Base-by-base conservation (phyloP, 306 rosid species). In the Canavalia gladiata region DNA sequence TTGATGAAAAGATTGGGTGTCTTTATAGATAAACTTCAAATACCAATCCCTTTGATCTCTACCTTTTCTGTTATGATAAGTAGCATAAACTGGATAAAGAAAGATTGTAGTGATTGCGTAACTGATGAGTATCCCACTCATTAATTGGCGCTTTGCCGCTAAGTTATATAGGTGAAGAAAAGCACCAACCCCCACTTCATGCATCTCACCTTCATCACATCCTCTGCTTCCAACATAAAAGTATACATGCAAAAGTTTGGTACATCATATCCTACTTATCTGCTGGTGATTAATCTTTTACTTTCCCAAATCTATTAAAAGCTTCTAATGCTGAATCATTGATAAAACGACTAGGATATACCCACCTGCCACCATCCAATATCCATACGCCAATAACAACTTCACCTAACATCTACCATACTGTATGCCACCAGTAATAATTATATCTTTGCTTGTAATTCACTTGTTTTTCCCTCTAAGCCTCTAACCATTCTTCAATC, bases 181-280 rank as follows among this genome's bases (percentile, higher is more conserved):
- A 54, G 13, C 59, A 55, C 33, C 60, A 55, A 18, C 9, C 31
- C 18, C 60, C 33, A 25, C 33, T 55, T 55, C 60, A 55, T 52
- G 58, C 58, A 52, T 28, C 25, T 18, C 25, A 18, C 25, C 25
- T 18, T 18, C 25, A 18, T 18, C 25, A 18, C 25, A 18, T 18
- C 25, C 25, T 18, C 25, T 18, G 25, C 25, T 18, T 18, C 25
- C 25, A 18, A 18, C 25, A 56, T 56, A 56, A 56, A 28, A 54
- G 41, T 56, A 56, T 30, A 56, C 63, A 28, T 25, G 63, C 63
- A 25, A 56, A 56, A 29, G 62, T 57, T 57, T 57, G 64, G 64
- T 56, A 5, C 64, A 57, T 57, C 64, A 29, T 57, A 57, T 57
- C 37, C 35, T 57, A 28, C 13, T 57, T 57, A 57, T 57, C 37